Evolutionary conservation across 768 basidiomycete genomes (phyloP), one percentile per base, ranked within the genome.

Genomic region (Scleroderma bovista): DNA sequence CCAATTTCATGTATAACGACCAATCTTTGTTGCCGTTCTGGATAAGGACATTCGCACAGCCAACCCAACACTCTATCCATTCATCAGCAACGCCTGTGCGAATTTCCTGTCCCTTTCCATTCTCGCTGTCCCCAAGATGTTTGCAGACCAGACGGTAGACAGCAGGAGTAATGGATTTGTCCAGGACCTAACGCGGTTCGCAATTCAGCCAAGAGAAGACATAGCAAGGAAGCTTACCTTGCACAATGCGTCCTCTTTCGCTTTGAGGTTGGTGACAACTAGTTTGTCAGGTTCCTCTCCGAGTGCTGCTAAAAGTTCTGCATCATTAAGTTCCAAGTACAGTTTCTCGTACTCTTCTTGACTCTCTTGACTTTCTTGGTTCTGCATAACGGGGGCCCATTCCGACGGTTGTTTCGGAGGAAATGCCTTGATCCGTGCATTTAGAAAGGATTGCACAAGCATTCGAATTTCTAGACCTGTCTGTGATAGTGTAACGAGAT

Each of bases 41-140:
- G 6, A 86, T 75, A 15, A 83, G 58, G 16, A 90, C 74, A 48
- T 74, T 73, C 1, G 79, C 81, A 56, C 84, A 89, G 5, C 82
- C 79, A 7, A 86, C 72, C 87, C 88, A 93, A 56, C 83, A 84
- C 48, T 80, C 77, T 29, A 88, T 72, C 73, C 88, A 79, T 23
- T 65, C 60, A 56, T 80, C 79, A 23, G 80, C 74, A 44, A 77
- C 75, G 24, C 52, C 52, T 9, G 54, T 42, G 44, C 63, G 56
- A 48, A 55, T 49, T 44, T 63, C 56, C 19, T 56, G 56, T 10
- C 44, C 50, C 47, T 47, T 55, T 15, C 50, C 52, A 16, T 58
- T 39, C 26, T 59, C 55, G 17, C 60, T 60, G 22, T 71, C 72
- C 43, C 63, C 60, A 60, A 81, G 65, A 67, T 73, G 65, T 67